phyloP scores from a whole-genome alignment of 139 green algal genomes.

The Limnomonas spitsbergensis region DNA sequence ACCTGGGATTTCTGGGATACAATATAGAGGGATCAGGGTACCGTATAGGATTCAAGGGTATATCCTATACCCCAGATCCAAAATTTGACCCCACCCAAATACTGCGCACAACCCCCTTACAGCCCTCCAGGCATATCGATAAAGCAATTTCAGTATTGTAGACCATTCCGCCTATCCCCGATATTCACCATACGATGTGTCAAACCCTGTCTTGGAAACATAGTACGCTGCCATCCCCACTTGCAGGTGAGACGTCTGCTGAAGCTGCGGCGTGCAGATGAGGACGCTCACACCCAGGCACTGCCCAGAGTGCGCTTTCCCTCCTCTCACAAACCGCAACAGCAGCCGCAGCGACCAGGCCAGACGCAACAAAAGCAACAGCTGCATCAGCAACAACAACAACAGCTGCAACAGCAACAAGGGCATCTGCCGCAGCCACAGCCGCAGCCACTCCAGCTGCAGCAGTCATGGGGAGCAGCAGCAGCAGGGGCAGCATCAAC shows the following conservation, averaged over 20 bases:
- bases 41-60: too few relatives aligned
- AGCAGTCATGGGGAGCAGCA: neutral
- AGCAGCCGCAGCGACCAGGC: constrained; percentile 16
- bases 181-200: too few relatives aligned
- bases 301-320: constrained; percentile 5
- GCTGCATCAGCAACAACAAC: constrained; percentile 7
- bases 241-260: constrained; percentile 7
- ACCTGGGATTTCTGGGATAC: too few relatives aligned
- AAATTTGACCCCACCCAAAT: too few relatives aligned
- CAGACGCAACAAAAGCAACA: constrained; percentile 5
- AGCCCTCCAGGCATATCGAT: too few relatives aligned
- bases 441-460: neutral
- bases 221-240: too few relatives aligned
- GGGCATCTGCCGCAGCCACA: neutral
- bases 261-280: constrained; percentile 2
- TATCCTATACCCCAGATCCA: too few relatives aligned
- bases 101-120: too few relatives aligned
- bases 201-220: too few relatives aligned
- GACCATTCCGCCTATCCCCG: too few relatives aligned
- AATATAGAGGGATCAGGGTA: too few relatives aligned
- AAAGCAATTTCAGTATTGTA: too few relatives aligned
- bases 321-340: neutral
- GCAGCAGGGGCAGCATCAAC: neutral
- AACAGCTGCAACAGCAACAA: neutral
- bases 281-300: constrained; percentile 10